Percentiles rank a stretch among this genome's conserved stretches.
Conservation (phyloP, 345 rosid species). For the Brassica nigra region DNA sequence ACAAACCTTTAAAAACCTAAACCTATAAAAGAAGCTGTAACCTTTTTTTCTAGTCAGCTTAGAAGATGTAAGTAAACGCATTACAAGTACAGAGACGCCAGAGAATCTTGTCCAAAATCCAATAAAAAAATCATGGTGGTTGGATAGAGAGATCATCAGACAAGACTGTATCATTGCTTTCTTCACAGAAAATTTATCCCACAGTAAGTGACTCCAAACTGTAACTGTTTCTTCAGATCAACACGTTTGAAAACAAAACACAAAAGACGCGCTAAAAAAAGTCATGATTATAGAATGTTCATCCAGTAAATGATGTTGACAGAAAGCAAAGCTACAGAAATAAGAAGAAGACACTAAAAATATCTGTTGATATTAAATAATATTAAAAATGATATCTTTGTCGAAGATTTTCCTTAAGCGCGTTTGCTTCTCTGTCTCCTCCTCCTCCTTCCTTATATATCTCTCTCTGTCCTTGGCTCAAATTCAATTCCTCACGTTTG, state of each 20-base stretch:
- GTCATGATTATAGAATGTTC: constrained; percentile 11
- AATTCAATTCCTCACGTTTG: not conserved
- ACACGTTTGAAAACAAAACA: not conserved
- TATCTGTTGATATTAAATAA: too few species aligned
- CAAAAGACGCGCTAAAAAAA: constrained; percentile 14
- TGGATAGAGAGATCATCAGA: not conserved
- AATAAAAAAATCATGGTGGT: not conserved
- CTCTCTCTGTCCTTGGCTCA: too few species aligned
- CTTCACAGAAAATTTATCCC: not conserved
- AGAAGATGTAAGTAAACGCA: constrained; percentile 39
- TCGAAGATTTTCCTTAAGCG: constrained; percentile 30
- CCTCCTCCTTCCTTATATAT: constrained; percentile 3
- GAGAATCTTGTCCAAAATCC: too few species aligned
- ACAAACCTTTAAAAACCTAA: too few species aligned
- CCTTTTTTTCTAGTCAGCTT: constrained; percentile 66
- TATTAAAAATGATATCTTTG: not conserved
- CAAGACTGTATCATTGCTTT: not conserved
- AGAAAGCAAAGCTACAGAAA: constrained; percentile 24
- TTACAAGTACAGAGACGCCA: too few species aligned
- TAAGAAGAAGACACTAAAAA: not conserved
- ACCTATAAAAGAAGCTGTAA: constrained; percentile 11
- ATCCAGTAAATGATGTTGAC: constrained; percentile 19
- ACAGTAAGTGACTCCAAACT: not conserved
- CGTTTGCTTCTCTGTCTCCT: constrained; percentile 19
- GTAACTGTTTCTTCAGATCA: not conserved